These are phyloP conservation scores for Macadamia integrifolia DNA, from an alignment of 164 flowering plant genomes.

Conservation along the genomic window DNA sequence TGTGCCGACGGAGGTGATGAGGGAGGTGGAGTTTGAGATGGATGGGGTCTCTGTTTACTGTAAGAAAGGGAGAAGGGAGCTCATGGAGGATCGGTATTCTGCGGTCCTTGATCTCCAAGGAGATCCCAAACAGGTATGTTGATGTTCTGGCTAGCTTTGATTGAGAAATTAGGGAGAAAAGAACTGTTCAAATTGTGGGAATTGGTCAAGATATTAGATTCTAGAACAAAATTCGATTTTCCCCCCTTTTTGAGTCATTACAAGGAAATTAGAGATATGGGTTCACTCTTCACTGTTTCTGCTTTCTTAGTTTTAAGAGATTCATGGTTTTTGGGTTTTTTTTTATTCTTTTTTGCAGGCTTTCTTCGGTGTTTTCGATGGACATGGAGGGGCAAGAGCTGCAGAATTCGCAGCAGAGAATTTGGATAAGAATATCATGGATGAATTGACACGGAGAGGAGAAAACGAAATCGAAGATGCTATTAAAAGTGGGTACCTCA, in stretches of 20 bases:
- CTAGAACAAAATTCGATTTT: too few relatives aligned
- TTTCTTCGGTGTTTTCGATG: conserved; percentile 67
- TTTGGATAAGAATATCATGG: conserved; percentile 32
- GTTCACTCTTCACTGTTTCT: background rate
- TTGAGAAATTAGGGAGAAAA: too few relatives aligned
- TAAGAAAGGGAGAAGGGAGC: conserved; percentile 74
- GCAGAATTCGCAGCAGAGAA: conserved; percentile 58
- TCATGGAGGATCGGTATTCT: conserved; percentile 79
- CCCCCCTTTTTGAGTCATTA: too few relatives aligned
- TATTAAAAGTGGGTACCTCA: conserved; percentile 50
- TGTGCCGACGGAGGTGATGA: conserved; percentile 7
- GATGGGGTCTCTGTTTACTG: conserved; percentile 66
- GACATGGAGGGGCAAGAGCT: conserved; percentile 67
- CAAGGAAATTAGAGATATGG: too few relatives aligned
- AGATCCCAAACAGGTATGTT: conserved; percentile 67
- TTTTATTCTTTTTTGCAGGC: conserved; percentile 32
- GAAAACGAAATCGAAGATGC: conserved; percentile 40
- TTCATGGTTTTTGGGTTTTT: background rate
- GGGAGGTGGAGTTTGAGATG: conserved; percentile 43
- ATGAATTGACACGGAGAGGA: conserved; percentile 18
- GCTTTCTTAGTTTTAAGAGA: background rate
- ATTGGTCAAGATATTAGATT: too few relatives aligned
- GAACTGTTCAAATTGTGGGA: too few relatives aligned
- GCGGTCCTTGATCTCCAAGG: conserved; percentile 48
- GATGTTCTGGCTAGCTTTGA: background rate